A percentile compares a stretch with the other conserved stretches of the same genome.
phyloP scores from a whole-genome alignment of 1,284 basidiomycete genomes.

The Rhodotorula sp. region DNA sequence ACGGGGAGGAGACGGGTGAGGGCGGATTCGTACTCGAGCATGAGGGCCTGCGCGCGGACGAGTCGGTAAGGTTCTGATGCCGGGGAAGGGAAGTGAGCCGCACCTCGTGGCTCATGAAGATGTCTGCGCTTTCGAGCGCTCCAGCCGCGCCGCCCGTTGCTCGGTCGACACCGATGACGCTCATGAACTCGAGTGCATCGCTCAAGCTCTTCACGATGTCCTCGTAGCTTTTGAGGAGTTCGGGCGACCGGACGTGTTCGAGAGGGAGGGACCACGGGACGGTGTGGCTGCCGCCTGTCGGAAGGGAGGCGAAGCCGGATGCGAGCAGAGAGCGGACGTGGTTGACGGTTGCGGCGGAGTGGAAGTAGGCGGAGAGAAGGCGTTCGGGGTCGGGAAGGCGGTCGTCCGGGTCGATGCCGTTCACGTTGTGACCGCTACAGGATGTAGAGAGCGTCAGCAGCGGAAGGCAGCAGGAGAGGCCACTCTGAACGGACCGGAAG shows the following conservation, averaged over 20 bases:
- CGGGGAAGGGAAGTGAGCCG: slow-evolving; percentile 29
- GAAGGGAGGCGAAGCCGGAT: slow-evolving; percentile 78
- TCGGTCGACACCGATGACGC: slow-evolving; percentile 71
- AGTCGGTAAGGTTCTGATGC: not conserved
- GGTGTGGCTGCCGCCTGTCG: slow-evolving; percentile 56
- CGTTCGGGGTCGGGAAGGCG: slow-evolving; percentile 85
- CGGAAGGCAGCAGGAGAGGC: not conserved
- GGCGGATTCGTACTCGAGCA: slow-evolving; percentile 90
- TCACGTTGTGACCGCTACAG: slow-evolving; percentile 88
- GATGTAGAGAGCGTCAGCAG: not conserved
- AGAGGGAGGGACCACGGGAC: slow-evolving; percentile 92
- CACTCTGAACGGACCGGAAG: slow-evolving; percentile 63
- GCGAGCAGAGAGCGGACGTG: slow-evolving; percentile 82
- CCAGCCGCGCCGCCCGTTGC: slow-evolving; percentile 61
- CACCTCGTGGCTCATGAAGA: slow-evolving; percentile 75
- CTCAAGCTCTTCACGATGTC: slow-evolving; percentile 77
- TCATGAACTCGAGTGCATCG: slow-evolving; percentile 90
- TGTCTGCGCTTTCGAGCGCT: slow-evolving; percentile 84
- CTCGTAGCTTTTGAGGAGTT: slow-evolving; percentile 76
- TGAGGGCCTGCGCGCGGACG: slow-evolving; percentile 64
- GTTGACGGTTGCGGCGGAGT: slow-evolving; percentile 90
- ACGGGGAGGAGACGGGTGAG: slow-evolving; percentile 62
- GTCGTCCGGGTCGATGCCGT: slow-evolving; percentile 69
- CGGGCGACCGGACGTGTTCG: slow-evolving; percentile 79
- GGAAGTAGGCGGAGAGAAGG: slow-evolving; percentile 85